A percentile compares a stretch with the other conserved stretches of the same genome.
Evolutionary conservation across 495 filamentous ascomycete genomes (phyloP).

Genomic region (Lepraria neglecta): DNA sequence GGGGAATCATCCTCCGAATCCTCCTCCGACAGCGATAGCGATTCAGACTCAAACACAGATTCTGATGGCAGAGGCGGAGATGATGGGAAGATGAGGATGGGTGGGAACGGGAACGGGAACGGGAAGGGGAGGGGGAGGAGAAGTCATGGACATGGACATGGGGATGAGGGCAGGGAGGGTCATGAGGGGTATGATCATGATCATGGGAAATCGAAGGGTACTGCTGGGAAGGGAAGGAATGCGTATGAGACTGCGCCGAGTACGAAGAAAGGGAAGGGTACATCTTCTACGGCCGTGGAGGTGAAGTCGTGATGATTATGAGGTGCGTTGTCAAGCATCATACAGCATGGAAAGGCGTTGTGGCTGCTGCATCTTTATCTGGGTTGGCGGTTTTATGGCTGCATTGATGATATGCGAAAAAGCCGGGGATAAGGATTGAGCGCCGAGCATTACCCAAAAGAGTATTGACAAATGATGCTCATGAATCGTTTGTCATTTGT

Average conservation of each 20-base stretch:
- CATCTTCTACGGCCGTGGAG: not conserved
- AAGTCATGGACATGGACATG: conserved; percentile 33
- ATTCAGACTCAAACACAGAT: conserved; percentile 31
- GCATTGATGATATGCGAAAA: no score
- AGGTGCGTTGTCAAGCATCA: not conserved
- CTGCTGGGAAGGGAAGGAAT: conserved; percentile 53
- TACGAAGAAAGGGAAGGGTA: conserved; percentile 13
- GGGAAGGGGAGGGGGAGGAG: conserved; percentile 21
- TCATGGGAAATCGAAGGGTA: conserved; percentile 22
- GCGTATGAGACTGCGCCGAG: conserved; percentile 84
- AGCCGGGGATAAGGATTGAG: no score
- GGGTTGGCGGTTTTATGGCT: no score
- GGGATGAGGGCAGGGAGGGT: conserved; percentile 34
- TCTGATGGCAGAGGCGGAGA: conserved; percentile 39
- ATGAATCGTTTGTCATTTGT: no score
- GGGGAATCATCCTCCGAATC: conserved; percentile 83
- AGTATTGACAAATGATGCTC: no score
- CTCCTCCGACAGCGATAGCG: conserved; percentile 54
- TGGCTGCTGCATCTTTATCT: no score
- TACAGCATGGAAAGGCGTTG: not conserved
- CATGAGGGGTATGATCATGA: conserved; percentile 37
- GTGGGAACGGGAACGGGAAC: conserved; percentile 11
- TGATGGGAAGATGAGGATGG: conserved; percentile 27
- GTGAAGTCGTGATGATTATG: conserved; percentile 2
- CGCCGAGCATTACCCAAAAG: no score